Evolutionary conservation across 495 filamentous ascomycete genomes (phyloP).

Genomic region (Penicillium mononematosum): DNA sequence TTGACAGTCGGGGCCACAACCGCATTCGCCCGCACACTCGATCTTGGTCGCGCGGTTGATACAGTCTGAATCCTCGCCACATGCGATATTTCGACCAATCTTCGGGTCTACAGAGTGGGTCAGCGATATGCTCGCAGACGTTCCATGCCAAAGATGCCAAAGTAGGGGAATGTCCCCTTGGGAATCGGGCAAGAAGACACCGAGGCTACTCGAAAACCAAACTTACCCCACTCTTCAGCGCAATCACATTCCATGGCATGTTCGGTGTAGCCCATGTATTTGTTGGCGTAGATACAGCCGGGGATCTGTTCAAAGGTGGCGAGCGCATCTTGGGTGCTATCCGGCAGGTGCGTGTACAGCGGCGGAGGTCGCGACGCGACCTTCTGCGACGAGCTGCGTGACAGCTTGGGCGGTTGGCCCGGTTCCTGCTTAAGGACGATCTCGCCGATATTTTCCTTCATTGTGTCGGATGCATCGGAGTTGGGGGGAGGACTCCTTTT

Average conservation of each 20-base stretch:
- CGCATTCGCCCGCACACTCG: slow-evolving; percentile 84
- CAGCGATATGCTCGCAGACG: slow-evolving; percentile 7
- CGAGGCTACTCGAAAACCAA: background rate
- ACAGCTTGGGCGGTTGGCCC: slow-evolving; percentile 68
- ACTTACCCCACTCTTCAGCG: slow-evolving; percentile 92
- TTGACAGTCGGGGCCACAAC: slow-evolving; percentile 82
- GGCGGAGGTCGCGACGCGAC: slow-evolving; percentile 55
- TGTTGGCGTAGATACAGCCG: slow-evolving; percentile 83
- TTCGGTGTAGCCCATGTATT: slow-evolving; percentile 85
- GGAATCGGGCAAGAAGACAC: background rate
- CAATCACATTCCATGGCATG: slow-evolving; percentile 96
- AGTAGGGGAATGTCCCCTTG: background rate
- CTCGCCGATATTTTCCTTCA: slow-evolving; percentile 42
- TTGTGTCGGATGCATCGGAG: slow-evolving; percentile 15
- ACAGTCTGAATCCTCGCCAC: slow-evolving; percentile 95
- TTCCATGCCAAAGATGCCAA: background rate
- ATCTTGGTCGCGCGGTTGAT: slow-evolving; percentile 99
- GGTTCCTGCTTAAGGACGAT: slow-evolving; percentile 64
- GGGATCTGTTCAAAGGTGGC: slow-evolving; percentile 76
- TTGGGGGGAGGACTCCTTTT: slow-evolving; percentile 14
- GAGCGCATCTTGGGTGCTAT: slow-evolving; percentile 73
- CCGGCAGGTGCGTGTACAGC: slow-evolving; percentile 67
- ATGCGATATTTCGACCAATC: slow-evolving; percentile 70
- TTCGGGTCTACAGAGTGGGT: slow-evolving; percentile 53
- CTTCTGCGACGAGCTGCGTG: slow-evolving; percentile 74